These are phyloP conservation scores for Scenedesmus sp. DNA, from an alignment of 163 green algal genomes.

Conservation along the genomic window DNA sequence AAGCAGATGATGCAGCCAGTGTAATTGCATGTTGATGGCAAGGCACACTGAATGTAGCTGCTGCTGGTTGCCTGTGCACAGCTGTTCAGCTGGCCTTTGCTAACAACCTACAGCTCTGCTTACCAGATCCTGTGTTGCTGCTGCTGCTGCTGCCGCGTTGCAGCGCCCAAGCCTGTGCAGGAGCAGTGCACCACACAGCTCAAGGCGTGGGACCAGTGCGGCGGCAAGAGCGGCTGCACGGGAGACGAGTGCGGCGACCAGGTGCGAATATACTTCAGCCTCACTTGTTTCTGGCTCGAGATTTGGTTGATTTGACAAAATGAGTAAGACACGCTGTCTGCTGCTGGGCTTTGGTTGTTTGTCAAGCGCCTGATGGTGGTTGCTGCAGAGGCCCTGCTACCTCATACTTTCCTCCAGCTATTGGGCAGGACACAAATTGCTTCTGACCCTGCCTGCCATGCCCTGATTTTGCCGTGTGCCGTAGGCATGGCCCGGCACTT, in stretches of 20 bases:
- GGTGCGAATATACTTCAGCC: neutral
- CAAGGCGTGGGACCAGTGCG: slow-evolving; percentile 48
- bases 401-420: neutral
- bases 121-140: neutral
- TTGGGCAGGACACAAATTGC: neutral
- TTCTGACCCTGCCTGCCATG: neutral
- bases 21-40: no score
- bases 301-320: no score
- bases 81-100: neutral
- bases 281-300: neutral
- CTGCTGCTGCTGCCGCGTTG: neutral
- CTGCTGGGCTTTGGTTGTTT: neutral
- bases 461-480: neutral
- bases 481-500: neutral
- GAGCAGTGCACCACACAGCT: slow-evolving; percentile 23
- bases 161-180: neutral
- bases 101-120: neutral
- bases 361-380: no score
- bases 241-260: slow-evolving; percentile 31
- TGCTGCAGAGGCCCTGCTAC: neutral
- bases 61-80: no score
- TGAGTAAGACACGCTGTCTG: no score
- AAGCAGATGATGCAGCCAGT: no score
- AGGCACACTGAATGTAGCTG: no score
- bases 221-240: slow-evolving; percentile 27